Percentiles rank a stretch among this genome's conserved stretches.
Conservation (phyloP, 306 rosid genomes). For the Fragaria ananassa region DNA sequence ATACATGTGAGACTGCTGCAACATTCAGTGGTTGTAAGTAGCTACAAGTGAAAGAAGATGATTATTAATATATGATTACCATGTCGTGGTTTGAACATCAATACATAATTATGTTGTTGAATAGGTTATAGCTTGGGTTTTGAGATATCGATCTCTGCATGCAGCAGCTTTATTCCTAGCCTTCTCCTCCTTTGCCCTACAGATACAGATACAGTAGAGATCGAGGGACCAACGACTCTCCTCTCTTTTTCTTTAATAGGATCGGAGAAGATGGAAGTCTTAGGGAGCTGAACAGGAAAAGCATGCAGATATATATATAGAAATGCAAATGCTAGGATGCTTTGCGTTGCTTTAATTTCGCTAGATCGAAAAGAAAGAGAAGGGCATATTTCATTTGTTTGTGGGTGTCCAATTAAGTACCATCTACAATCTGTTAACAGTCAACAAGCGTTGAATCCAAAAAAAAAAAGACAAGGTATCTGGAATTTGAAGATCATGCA, state of each 20-base stretch:
- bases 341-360: conserved; percentile 31
- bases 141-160: conserved; percentile 4
- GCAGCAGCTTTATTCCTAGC: conserved; percentile 52
- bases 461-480: too few species aligned
- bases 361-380: conserved; percentile 39
- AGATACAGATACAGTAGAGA: neutral
- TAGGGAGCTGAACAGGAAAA: conserved; percentile 72
- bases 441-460: too few species aligned
- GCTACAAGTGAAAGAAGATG: conserved; percentile 55
- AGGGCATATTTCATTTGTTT: too few species aligned
- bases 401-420: too few species aligned
- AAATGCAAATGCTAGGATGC: neutral
- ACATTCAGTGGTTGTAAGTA: conserved; percentile 48
- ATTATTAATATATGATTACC: conserved; percentile 77
- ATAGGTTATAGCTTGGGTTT: conserved; percentile 38
- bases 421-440: too few species aligned
- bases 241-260: conserved; percentile 19
- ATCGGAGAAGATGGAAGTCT: conserved; percentile 52
- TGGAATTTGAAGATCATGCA: too few species aligned
- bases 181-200: conserved; percentile 67
- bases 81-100: conserved; percentile 48
- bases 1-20: conserved; percentile 41
- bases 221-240: conserved; percentile 41
- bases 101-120: conserved; percentile 47
- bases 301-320: conserved; percentile 21